Conservation (phyloP, 768 basidiomycete species). For the Suillus fuscotomentosus region DNA sequence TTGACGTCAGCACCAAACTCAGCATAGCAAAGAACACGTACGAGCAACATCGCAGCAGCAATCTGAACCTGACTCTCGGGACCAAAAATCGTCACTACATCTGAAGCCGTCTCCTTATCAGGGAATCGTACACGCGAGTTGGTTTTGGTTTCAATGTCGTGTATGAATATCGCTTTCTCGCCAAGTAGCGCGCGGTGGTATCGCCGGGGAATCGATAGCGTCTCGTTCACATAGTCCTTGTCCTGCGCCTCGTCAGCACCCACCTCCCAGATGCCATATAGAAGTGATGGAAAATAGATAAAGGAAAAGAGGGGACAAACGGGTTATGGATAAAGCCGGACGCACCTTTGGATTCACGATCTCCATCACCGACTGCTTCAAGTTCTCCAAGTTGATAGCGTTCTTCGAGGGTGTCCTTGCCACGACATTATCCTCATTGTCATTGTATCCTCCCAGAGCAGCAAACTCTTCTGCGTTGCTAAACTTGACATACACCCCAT, state of each 20-base stretch:
- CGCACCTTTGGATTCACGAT: constrained; percentile 92
- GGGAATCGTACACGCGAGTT: constrained; percentile 92
- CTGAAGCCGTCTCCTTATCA: constrained; percentile 91
- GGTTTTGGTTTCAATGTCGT: constrained; percentile 95
- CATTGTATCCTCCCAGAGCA: constrained; percentile 88
- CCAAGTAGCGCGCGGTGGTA: constrained; percentile 95
- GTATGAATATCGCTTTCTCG: constrained; percentile 96
- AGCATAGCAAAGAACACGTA: constrained; percentile 34
- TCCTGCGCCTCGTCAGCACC: constrained; percentile 53
- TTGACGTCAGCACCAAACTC: neutral
- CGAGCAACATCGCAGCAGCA: constrained; percentile 92
- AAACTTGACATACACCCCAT: constrained; percentile 99
- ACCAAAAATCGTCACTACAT: constrained; percentile 94
- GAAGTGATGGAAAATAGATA: neutral
- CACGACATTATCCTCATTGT: constrained; percentile 98
- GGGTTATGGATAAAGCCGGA: neutral
- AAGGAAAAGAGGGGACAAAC: constrained; percentile 3
- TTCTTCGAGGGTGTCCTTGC: constrained; percentile 99
- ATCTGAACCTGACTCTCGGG: constrained; percentile 97
- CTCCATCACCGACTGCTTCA: constrained; percentile 97
- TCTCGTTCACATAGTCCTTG: constrained; percentile 95
- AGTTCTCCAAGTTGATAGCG: constrained; percentile 87
- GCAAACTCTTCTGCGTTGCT: constrained; percentile 98
- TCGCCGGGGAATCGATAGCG: constrained; percentile 87
- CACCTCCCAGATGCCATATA: neutral